These are phyloP conservation scores for Cryptococcus hybrid DNA, from an alignment of 1,284 basidiomycete species.

Conservation along the genomic window DNA sequence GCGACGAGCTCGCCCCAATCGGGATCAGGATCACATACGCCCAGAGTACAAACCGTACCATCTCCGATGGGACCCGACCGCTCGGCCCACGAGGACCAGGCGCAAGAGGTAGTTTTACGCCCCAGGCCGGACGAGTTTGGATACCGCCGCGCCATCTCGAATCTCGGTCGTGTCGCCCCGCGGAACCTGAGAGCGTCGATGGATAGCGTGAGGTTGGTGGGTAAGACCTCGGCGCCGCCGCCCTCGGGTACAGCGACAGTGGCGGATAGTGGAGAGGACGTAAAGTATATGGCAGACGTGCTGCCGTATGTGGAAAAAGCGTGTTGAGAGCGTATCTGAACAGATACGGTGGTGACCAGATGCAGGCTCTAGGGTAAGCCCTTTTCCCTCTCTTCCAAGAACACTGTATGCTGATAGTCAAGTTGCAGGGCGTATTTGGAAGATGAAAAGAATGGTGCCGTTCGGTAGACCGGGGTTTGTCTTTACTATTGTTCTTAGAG, in stretches of 20 bases:
- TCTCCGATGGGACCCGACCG: constrained; percentile 30
- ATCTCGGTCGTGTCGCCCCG: constrained; percentile 9
- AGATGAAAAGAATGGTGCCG: constrained; percentile 73
- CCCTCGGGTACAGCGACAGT: no score
- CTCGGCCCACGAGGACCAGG: constrained; percentile 13
- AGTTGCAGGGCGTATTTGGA: constrained; percentile 70
- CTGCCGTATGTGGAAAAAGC: constrained; percentile 69
- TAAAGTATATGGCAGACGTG: constrained; percentile 69
- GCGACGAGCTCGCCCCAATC: background rate
- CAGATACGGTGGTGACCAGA: constrained; percentile 64
- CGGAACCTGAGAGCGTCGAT: no score
- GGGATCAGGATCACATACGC: background rate
- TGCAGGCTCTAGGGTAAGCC: constrained; percentile 65
- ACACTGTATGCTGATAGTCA: background rate
- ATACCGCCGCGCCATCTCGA: background rate
- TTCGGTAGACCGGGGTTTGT: constrained; percentile 30
- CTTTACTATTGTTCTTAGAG: no score
- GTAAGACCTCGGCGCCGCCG: no score
- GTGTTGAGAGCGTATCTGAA: constrained; percentile 70
- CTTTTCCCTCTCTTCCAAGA: background rate
- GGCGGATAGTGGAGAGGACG: constrained; percentile 26
- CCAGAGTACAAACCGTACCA: constrained; percentile 10
- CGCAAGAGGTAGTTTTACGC: no score
- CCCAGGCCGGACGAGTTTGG: background rate
- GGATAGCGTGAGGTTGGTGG: no score